These are phyloP conservation scores for Leucocoprinus birnbaumii DNA, from an alignment of 768 basidiomycete species.

Conservation along the genomic window DNA sequence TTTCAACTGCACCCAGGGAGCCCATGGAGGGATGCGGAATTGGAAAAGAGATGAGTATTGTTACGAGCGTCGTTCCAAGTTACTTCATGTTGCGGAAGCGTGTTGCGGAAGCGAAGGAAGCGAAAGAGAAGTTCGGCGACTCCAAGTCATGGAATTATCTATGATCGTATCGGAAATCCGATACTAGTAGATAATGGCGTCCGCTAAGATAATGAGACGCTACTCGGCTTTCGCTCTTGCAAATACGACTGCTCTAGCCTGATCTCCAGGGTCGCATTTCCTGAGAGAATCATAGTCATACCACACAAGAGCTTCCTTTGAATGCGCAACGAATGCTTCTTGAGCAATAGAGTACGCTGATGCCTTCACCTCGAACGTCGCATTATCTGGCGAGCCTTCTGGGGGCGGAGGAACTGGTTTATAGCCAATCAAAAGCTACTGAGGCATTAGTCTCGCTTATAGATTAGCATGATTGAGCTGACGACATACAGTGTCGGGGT, in stretches of 20 bases:
- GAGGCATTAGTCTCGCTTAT: slow-evolving; percentile 2
- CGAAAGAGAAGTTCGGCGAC: too few species aligned
- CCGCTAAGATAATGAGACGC: neutral
- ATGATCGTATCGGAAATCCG: neutral
- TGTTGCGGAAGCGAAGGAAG: too few species aligned
- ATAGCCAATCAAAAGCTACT: slow-evolving; percentile 65
- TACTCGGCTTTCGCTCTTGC: slow-evolving; percentile 15
- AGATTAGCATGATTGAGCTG: slow-evolving; percentile 27
- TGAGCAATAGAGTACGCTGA: slow-evolving; percentile 67
- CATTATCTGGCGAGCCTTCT: slow-evolving; percentile 23
- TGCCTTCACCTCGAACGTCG: slow-evolving; percentile 48
- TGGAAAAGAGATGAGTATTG: too few species aligned
- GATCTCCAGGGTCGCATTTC: slow-evolving; percentile 63
- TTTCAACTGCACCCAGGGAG: too few species aligned
- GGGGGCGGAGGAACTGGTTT: slow-evolving; percentile 35
- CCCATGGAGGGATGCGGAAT: too few species aligned
- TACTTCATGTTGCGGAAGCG: too few species aligned
- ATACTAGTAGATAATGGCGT: neutral
- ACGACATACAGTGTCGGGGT: slow-evolving; percentile 68
- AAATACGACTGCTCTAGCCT: slow-evolving; percentile 32
- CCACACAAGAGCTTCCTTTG: slow-evolving; percentile 69
- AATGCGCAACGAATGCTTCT: slow-evolving; percentile 58
- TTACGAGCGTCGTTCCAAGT: too few species aligned
- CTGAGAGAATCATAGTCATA: slow-evolving; percentile 69
- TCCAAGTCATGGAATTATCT: neutral